Percentiles rank a stretch among this genome's conserved stretches.
phyloP scores from a whole-genome alignment of 2,329 filamentous ascomycete species.

The Ilyonectria sp. region DNA sequence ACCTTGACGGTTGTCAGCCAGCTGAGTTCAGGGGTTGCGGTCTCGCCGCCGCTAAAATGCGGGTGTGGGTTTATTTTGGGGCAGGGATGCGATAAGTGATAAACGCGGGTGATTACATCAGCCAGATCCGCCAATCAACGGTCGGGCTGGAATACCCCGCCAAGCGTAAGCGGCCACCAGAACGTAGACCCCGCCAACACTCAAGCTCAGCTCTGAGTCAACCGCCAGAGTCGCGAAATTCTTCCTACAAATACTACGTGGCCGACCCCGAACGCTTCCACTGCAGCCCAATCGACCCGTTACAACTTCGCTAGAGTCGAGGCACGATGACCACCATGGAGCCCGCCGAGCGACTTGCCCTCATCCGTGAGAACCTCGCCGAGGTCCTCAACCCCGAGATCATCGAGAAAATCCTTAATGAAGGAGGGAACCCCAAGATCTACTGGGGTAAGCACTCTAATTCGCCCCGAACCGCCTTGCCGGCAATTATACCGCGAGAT shows the following conservation, averaged over 20 bases:
- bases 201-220: conserved; percentile 28
- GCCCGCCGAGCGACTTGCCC: conserved; percentile 73
- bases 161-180: conserved; percentile 20
- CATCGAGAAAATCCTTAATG: conserved; percentile 79
- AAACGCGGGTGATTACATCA: conserved; percentile 26
- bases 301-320: background rate
- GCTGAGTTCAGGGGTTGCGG: background rate
- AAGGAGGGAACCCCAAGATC: conserved; percentile 81
- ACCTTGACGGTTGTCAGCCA: background rate
- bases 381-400: conserved; percentile 90
- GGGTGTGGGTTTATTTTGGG: background rate
- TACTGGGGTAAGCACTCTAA: conserved; percentile 78
- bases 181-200: conserved; percentile 28
- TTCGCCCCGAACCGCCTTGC: background rate
- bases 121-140: background rate
- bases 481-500: background rate
- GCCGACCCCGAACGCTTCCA: background rate
- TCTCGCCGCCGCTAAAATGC: background rate
- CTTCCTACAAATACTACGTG: conserved; percentile 10
- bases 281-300: background rate
- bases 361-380: conserved; percentile 86
- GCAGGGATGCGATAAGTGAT: conserved; percentile 16
- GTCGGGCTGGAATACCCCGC: conserved; percentile 14
- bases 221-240: conserved; percentile 8
- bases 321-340: conserved; percentile 23